phyloP scores from a whole-genome alignment of 176 grass and related monocot species.

The Miscanthus lutarioriparius region DNA sequence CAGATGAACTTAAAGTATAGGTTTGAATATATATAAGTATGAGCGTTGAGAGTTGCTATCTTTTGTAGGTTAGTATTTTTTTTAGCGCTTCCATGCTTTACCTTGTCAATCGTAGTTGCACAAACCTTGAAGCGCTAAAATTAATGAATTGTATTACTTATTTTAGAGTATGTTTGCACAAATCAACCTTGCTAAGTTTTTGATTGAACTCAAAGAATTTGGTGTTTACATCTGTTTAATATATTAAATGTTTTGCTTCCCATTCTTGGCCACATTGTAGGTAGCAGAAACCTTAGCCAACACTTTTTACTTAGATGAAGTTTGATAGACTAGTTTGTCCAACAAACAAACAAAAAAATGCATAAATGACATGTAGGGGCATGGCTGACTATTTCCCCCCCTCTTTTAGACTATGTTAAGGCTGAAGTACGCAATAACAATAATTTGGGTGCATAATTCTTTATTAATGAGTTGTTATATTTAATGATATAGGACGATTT shows the following conservation, averaged over 20 bases:
- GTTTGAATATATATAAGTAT: not conserved
- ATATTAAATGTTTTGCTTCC: not conserved
- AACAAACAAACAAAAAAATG: not conserved
- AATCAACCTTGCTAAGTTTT: not conserved
- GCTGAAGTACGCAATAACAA: too few species aligned
- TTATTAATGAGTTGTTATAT: too few species aligned
- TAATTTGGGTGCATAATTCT: too few species aligned
- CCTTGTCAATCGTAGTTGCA: not conserved
- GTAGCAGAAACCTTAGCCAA: not conserved
- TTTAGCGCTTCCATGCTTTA: not conserved
- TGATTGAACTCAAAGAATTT: not conserved
- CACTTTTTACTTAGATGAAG: not conserved
- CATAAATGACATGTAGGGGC: not conserved
- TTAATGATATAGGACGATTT: too few species aligned
- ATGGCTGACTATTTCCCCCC: not conserved
- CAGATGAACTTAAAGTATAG: conserved; percentile 17
- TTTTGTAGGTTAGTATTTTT: not conserved
- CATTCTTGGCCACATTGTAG: not conserved
- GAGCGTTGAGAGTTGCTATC: not conserved
- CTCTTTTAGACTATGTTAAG: too few species aligned
- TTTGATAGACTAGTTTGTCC: not conserved
- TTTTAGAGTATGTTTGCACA: not conserved
- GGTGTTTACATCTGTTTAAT: not conserved
- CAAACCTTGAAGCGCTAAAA: not conserved
- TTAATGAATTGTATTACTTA: not conserved